Base-by-base conservation (phyloP, 495 filamentous ascomycete genomes). In the Neurospora sp. region DNA sequence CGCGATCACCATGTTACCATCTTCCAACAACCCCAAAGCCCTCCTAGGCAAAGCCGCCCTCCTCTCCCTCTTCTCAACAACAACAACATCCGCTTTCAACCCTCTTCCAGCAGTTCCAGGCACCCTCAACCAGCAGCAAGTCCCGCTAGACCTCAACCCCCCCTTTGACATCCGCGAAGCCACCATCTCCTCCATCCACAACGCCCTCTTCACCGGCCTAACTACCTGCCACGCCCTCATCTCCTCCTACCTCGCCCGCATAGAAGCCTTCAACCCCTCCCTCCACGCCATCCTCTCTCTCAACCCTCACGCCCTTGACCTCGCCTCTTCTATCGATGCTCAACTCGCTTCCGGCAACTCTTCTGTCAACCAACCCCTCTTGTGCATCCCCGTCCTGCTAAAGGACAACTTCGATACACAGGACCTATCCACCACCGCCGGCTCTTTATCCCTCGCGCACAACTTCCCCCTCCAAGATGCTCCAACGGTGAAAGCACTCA, bases 371-470 rank as follows among this genome's bases (percentile, higher is more conserved):
- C 6, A 84, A 84, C 6, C 83, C 5, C 78, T 89, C 0, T 85
- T 89, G 75, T 88, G 88, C 77, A 82, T 92, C 12, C 89, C 90
- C 1, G 73, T 90, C 2, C 75, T 92, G 11, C 78, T 92, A 7
- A 92, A 92, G 79, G 89, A 91, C 76, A 91, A 90, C 74, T 90
- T 84, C 72, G 85, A 89, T 70, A 88, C 87, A 0, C 40, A 71
- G 0, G 83, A 84, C 11, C 85, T 87, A 76, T 84, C 82, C 42
- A 92, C 90, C 0, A 91, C 87, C 1, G 88, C 85, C 0, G 87
- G 84, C 23, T 85, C 82, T 66, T 71, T 81, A 18, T 87, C 82
- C 71, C 80, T 92, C 4, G 78, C 78, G 31, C 74, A 80, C 7
- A 84, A 86, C n/a, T n/a, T n/a, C n/a, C n/a, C n/a, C n/a, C n/a